Evolutionary conservation across 2,329 filamentous ascomycete genomes (phyloP), one percentile per base, ranked within the genome.

Genomic region (Fusarium nygamai): DNA sequence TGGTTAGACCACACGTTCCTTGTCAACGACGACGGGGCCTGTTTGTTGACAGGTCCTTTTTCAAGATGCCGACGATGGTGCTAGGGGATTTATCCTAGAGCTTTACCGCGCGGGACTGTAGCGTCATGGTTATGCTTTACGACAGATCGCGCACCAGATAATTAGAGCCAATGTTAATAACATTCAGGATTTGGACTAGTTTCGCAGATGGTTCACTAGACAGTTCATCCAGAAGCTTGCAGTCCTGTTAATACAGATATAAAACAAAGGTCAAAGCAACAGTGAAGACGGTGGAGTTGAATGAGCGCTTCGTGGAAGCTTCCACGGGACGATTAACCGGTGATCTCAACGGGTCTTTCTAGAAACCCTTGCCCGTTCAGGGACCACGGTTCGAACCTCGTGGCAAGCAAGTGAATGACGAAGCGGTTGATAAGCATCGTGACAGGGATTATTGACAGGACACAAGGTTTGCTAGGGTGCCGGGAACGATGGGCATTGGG

Each of bases 391-490:
- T 38, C 46, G 24, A 56, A 27, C 58, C 58, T 73, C 43, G 27
- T 67, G 65, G 71, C 51, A 63, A 48, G 66, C 39, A 59, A 50
- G 39, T 74, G 50, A 56, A 74, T 74, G 72, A 74, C 72, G 67
- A 74, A 74, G 67, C 50, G 36, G 63, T 74, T 74, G 53, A 74
- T 74, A 74, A 74, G 72, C 67, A 72, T 53, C 36, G 34, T 24
- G 48, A 39, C 72, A 74, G 63, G 71, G 72, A 27, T 69, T 9
- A 19, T 58, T 54, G 59, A 61, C 60, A 71, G 59, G 56, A 72
- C 46, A 58, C 57, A 74, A 69, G 43, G 67, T 72, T 74, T 62
- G 60, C 59, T 47, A 47, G 68, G 71, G 68, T 58, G 29, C 27
- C 47, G 68, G 71, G 48, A 68, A 60, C 47, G 57, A 65, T n/a